A percentile compares a stretch with the other conserved stretches of the same genome.
These are phyloP conservation scores for Ceriops zippeliana DNA, from an alignment of 345 rosid genomes.

Conservation along the genomic window DNA sequence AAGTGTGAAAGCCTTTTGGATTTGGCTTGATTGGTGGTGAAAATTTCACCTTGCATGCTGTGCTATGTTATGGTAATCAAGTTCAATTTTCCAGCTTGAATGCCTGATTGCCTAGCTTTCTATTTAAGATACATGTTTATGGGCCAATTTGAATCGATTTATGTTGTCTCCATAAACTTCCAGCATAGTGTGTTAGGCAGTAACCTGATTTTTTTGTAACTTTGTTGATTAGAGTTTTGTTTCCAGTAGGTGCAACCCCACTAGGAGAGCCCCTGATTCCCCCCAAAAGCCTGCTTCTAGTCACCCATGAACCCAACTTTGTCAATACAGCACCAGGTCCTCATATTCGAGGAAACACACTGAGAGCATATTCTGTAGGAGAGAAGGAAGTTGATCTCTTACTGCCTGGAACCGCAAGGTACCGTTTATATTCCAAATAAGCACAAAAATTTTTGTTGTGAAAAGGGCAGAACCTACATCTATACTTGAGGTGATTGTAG, in stretches of 20 bases:
- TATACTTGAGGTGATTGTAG: too few relatives aligned
- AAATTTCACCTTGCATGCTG: too few relatives aligned
- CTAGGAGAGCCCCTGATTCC: conserved; percentile 55
- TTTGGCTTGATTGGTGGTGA: too few relatives aligned
- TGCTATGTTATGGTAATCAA: too few relatives aligned
- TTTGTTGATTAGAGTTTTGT: neutral
- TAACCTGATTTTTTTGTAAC: neutral
- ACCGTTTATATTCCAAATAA: conserved; percentile 2
- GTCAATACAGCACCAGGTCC: conserved; percentile 75
- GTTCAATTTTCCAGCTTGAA: too few relatives aligned
- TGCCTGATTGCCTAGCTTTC: too few relatives aligned
- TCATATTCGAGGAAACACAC: conserved; percentile 76
- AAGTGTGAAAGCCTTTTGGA: too few relatives aligned
- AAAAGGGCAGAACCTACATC: neutral
- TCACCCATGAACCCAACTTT: conserved; percentile 69
- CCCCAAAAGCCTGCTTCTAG: conserved; percentile 59
- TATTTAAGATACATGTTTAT: too few relatives aligned
- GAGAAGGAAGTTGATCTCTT: conserved; percentile 84
- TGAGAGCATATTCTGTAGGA: conserved; percentile 66
- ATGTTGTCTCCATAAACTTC: neutral
- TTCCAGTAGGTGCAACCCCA: conserved; percentile 36
- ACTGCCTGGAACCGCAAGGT: conserved; percentile 85
- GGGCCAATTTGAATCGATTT: too few relatives aligned
- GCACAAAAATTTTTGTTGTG: neutral
- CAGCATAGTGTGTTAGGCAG: neutral